Evolutionary conservation across 1,284 basidiomycete species (phyloP).

Genomic region (Agaricales sp.): DNA sequence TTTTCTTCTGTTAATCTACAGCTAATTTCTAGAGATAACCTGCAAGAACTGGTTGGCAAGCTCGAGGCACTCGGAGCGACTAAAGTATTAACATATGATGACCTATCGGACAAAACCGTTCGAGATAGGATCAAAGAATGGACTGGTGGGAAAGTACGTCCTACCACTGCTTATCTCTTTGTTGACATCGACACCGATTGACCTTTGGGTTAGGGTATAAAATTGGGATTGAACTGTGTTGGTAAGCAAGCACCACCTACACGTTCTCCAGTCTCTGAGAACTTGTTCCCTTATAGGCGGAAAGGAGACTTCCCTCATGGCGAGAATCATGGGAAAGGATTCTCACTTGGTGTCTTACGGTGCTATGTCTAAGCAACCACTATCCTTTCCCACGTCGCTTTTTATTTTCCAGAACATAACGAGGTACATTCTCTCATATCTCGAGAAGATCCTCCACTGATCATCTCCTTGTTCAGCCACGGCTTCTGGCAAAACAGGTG

Average conservation of each 20-base stretch:
- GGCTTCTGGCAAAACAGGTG: conserved; percentile 76
- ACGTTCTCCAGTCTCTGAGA: background rate
- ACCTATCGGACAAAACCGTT: conserved; percentile 46
- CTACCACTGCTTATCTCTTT: background rate
- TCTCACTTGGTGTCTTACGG: conserved; percentile 79
- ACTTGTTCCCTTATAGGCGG: conserved; percentile 33
- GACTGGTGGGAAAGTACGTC: conserved; percentile 44
- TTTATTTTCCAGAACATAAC: conserved; percentile 77
- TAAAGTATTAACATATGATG: conserved; percentile 66
- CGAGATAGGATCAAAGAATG: conserved; percentile 42
- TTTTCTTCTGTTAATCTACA: background rate
- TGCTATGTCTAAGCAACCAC: conserved; percentile 78
- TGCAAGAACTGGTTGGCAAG: conserved; percentile 37
- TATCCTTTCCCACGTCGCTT: conserved; percentile 66
- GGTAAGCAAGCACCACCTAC: conserved; percentile 11
- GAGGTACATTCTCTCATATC: background rate
- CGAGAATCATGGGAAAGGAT: conserved; percentile 49
- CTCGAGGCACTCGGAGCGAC: conserved; percentile 58
- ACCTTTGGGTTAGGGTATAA: conserved; percentile 32
- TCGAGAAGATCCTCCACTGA: background rate
- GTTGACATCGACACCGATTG: conserved; percentile 1
- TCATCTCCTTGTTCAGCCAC: conserved; percentile 26
- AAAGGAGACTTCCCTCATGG: conserved; percentile 56
- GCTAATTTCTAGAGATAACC: conserved; percentile 36
- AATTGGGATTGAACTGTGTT: conserved; percentile 72